phyloP scores from a whole-genome alignment of 495 filamentous ascomycete species.

The Darksidea phi region DNA sequence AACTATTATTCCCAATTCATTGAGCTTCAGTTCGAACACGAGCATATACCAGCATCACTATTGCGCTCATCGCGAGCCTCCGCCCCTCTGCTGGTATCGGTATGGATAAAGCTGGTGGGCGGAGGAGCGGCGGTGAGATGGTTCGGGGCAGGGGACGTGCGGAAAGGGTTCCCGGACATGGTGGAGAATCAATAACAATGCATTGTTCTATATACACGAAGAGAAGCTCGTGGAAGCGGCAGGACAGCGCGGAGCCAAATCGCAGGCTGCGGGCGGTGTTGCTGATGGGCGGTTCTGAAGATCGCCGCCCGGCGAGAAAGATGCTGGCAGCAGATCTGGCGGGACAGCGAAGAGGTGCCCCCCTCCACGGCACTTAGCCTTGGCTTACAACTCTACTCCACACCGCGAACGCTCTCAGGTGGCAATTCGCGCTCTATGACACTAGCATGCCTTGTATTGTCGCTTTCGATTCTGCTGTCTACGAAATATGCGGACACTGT shows the following conservation, averaged over 20 bases:
- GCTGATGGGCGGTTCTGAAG: slow-evolving; percentile 22
- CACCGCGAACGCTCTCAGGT: no score
- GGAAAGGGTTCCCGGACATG: slow-evolving; percentile 47
- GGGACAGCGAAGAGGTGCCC: slow-evolving; percentile 25
- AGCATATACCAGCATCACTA: slow-evolving; percentile 28
- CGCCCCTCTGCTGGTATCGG: slow-evolving; percentile 12
- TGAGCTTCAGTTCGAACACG: not conserved
- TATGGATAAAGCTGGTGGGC: slow-evolving; percentile 17
- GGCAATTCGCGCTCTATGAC: no score
- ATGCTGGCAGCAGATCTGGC: slow-evolving; percentile 22
- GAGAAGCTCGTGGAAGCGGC: not conserved
- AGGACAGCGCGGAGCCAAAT: slow-evolving; percentile 2
- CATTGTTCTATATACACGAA: slow-evolving; percentile 38
- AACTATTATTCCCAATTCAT: slow-evolving; percentile 32
- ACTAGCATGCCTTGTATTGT: no score
- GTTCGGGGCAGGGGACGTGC: slow-evolving; percentile 27
- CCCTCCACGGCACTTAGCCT: slow-evolving; percentile 7
- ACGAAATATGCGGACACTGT: not conserved
- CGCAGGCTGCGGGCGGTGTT: slow-evolving; percentile 4
- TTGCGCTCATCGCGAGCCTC: slow-evolving; percentile 9
- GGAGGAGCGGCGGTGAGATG: slow-evolving; percentile 14
- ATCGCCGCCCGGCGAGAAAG: slow-evolving; percentile 10
- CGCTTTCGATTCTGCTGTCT: no score
- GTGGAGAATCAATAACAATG: slow-evolving; percentile 34
- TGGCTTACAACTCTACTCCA: not conserved